Conservation (phyloP, 768 basidiomycete genomes). For the Multifurca ochricompacta region DNA sequence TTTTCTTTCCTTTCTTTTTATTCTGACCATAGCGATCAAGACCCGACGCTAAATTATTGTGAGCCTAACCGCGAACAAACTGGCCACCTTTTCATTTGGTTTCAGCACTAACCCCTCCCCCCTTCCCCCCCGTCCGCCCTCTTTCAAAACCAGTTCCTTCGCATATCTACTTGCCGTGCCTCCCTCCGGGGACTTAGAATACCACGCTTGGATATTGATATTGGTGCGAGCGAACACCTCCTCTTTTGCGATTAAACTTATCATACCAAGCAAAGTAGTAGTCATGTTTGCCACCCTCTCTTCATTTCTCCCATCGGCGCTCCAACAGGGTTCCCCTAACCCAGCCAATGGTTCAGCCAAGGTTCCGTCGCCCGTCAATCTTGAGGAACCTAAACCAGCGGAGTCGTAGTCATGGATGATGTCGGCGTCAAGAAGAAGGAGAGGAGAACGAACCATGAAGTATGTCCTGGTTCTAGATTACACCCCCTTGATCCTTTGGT, state of each 20-base stretch:
- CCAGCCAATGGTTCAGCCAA: neutral
- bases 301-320: constrained; percentile 14
- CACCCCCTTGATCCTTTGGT: neutral
- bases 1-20: neutral
- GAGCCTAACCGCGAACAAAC: neutral
- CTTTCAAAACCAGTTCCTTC: constrained; percentile 1
- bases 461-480: constrained; percentile 24
- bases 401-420: constrained; percentile 24
- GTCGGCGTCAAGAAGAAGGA: constrained; percentile 37
- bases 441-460: constrained; percentile 43
- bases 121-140: too few species aligned
- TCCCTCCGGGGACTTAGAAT: neutral
- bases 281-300: constrained; percentile 16
- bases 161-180: neutral
- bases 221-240: too few species aligned
- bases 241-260: too few species aligned
- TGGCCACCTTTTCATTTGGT: neutral
- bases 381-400: constrained; percentile 1
- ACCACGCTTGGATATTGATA: neutral
- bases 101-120: neutral
- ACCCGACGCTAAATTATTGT: neutral
- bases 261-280: too few species aligned
- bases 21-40: neutral
- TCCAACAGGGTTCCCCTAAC: constrained; percentile 15
- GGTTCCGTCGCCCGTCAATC: neutral